Conservation (phyloP, 371 early-diverging fungal genomes). For the Syncephalis fuscata region DNA sequence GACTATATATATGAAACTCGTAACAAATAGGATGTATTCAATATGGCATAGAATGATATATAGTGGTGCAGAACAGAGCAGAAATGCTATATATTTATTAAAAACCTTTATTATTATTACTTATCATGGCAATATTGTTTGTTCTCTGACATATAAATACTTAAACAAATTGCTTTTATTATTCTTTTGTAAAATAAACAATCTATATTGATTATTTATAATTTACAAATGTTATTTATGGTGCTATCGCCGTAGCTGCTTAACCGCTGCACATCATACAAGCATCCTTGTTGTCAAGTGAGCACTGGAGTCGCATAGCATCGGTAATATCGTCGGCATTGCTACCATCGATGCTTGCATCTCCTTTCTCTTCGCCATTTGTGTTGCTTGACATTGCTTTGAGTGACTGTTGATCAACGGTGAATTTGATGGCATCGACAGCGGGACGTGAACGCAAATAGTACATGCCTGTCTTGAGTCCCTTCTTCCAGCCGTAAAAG, state of each 20-base stretch:
- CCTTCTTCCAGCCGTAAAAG: conserved; percentile 98
- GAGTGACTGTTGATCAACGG: conserved; percentile 41
- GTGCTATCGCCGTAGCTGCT: background rate
- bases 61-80: no score
- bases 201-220: no score
- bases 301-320: conserved; percentile 51
- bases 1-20: no score
- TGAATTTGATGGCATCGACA: conserved; percentile 95
- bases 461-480: conserved; percentile 99
- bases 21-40: no score
- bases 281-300: conserved; percentile 79
- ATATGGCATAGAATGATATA: no score
- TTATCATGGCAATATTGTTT: no score
- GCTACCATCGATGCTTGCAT: conserved; percentile 27
- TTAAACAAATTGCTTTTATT: no score
- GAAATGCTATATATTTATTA: no score
- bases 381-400: background rate
- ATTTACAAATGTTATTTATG: background rate
- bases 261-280: conserved; percentile 83
- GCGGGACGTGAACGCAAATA: conserved; percentile 97
- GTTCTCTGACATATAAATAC: no score
- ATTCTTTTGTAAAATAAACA: no score
- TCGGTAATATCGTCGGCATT: conserved; percentile 93
- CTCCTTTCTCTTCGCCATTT: conserved; percentile 1
- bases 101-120: no score